Evolutionary conservation across 2,329 filamentous ascomycete genomes (phyloP).

Genomic region (Penicillium sp.): DNA sequence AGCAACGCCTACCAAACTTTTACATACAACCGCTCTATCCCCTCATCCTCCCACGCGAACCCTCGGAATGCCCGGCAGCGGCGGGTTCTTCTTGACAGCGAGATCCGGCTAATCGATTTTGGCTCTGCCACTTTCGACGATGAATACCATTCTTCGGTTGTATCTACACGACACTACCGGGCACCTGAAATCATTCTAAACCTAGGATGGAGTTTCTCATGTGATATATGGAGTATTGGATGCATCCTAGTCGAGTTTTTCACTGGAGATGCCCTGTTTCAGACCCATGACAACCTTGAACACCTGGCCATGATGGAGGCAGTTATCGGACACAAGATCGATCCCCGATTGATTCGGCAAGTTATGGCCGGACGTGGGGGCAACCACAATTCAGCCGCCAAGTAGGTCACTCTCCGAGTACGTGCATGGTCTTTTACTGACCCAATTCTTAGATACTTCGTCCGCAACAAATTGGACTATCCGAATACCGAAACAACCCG

Average conservation of each 20-base stretch:
- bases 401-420: constrained; percentile 46
- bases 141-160: constrained; percentile 67
- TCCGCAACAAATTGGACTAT: constrained; percentile 59
- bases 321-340: constrained; percentile 58
- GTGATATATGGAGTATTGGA: constrained; percentile 69
- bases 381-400: constrained; percentile 55
- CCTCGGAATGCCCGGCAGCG: constrained; percentile 60
- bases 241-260: constrained; percentile 69
- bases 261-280: constrained; percentile 67
- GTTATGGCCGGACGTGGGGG: constrained; percentile 51
- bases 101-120: constrained; percentile 68
- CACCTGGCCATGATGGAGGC: constrained; percentile 70
- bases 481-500: constrained; percentile 63
- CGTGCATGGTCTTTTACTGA: constrained; percentile 31
- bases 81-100: constrained; percentile 63
- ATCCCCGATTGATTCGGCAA: constrained; percentile 55
- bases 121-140: constrained; percentile 68
- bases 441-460: constrained; percentile 51
- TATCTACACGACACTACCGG: constrained; percentile 66
- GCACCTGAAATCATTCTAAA: constrained; percentile 69
- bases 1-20: constrained; percentile 67
- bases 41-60: constrained; percentile 61
- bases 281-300: constrained; percentile 68
- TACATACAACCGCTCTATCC: constrained; percentile 67
- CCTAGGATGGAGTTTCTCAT: constrained; percentile 67